phyloP scores from a whole-genome alignment of 1,139 yeast species.

The Hansenula sp. region DNA sequence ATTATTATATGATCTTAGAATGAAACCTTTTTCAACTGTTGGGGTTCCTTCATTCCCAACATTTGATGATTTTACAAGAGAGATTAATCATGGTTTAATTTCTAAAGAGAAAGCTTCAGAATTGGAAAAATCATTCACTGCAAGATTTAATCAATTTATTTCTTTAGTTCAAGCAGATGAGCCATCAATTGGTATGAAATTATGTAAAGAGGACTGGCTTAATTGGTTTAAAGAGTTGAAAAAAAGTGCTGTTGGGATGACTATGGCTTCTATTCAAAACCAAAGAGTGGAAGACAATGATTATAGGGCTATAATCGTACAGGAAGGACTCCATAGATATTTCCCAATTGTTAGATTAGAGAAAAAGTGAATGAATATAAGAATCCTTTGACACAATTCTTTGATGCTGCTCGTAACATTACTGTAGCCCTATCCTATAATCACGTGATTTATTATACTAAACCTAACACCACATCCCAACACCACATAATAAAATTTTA shows the following conservation, averaged over 20 bases:
- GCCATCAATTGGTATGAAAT: slow-evolving; percentile 19
- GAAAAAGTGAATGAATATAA: background rate
- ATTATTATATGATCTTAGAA: slow-evolving; percentile 57
- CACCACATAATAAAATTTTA: background rate
- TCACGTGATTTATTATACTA: slow-evolving; percentile 1
- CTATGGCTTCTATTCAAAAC: slow-evolving; percentile 7
- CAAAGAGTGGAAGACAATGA: slow-evolving; percentile 6
- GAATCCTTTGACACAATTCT: too few species aligned
- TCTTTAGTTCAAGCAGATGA: slow-evolving; percentile 19
- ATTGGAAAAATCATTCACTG: slow-evolving; percentile 5
- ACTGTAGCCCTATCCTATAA: background rate
- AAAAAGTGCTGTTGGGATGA: slow-evolving; percentile 19
- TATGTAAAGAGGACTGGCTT: slow-evolving; percentile 24
- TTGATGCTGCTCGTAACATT: too few species aligned
- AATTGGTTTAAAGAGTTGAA: slow-evolving; percentile 24
- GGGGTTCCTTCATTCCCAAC: slow-evolving; percentile 71
- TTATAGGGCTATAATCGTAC: slow-evolving; percentile 16
- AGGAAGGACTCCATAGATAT: slow-evolving; percentile 34
- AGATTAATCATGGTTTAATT: background rate
- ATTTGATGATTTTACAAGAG: slow-evolving; percentile 24
- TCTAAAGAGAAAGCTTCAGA: background rate
- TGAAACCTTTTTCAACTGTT: slow-evolving; percentile 80
- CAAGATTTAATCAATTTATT: slow-evolving; percentile 17
- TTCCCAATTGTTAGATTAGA: slow-evolving; percentile 32
- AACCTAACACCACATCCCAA: background rate